phyloP scores from a whole-genome alignment of 2,329 filamentous ascomycete species.

The Pseudogymnoascus sp. region DNA sequence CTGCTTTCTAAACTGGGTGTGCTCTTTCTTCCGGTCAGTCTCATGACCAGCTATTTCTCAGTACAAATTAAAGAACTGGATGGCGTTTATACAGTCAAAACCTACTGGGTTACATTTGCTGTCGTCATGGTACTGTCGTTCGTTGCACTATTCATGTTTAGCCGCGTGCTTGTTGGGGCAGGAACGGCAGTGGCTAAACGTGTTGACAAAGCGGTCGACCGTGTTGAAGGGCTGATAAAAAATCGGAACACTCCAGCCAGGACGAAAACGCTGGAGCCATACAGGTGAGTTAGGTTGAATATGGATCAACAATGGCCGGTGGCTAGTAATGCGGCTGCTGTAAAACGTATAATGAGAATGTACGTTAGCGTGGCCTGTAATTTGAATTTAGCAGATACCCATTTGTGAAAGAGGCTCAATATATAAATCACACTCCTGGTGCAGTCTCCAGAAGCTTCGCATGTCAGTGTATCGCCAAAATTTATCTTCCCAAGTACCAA shows the following conservation, averaged over 20 bases:
- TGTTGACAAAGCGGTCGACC: not conserved
- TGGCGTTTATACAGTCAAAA: slow-evolving; percentile 48
- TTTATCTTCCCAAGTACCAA: not conserved
- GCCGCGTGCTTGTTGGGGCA: slow-evolving; percentile 38
- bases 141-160: slow-evolving; percentile 48
- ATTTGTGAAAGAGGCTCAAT: not conserved
- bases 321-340: not conserved
- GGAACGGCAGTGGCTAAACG: not conserved
- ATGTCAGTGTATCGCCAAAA: not conserved
- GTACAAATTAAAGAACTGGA: slow-evolving; percentile 54
- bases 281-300: not conserved
- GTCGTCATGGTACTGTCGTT: slow-evolving; percentile 55
- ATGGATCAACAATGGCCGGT: not conserved
- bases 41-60: slow-evolving; percentile 70
- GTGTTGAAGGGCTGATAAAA: not conserved
- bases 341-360: not conserved
- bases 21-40: slow-evolving; percentile 65
- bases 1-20: slow-evolving; percentile 69
- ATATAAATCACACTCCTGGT: not conserved
- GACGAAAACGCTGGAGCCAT: not conserved
- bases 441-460: not conserved
- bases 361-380: not conserved
- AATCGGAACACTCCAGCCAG: not conserved
- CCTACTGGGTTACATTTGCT: slow-evolving; percentile 64
- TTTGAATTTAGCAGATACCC: not conserved